phyloP scores from a whole-genome alignment of 78 protist species.

The Cavenderia fasciculata region DNA sequence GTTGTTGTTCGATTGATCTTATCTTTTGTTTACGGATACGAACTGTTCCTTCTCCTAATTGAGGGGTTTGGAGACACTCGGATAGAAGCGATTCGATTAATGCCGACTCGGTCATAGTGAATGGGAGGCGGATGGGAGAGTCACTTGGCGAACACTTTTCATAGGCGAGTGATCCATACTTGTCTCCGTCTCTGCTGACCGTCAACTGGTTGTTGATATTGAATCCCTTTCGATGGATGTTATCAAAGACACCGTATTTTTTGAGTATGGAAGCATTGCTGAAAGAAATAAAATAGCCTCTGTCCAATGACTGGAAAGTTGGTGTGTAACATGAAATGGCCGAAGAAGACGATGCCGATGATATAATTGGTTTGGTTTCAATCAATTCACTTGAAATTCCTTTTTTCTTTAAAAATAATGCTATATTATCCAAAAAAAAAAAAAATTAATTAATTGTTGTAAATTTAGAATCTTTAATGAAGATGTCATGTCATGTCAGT shows the following conservation, averaged over 20 bases:
- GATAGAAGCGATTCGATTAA: neutral
- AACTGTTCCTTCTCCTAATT: constrained; percentile 34
- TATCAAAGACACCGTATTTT: constrained; percentile 7
- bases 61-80: neutral
- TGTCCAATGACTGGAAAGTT: no score
- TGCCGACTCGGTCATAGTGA: constrained; percentile 3
- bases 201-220: neutral
- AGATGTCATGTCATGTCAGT: no score
- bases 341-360: no score
- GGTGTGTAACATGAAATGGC: no score
- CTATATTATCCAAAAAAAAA: no score
- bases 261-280: no score
- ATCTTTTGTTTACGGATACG: neutral
- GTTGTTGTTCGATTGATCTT: neutral
- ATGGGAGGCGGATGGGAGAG: no score
- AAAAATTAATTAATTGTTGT: no score
- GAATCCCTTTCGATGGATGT: constrained; percentile 2
- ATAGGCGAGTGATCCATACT: neutral
- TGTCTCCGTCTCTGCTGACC: constrained; percentile 5
- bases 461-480: no score
- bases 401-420: constrained; percentile 62
- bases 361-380: constrained; percentile 15
- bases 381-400: constrained; percentile 53
- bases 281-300: no score
- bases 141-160: neutral